Evolutionary conservation across 2,329 filamentous ascomycete genomes (phyloP), one percentile per base, ranked within the genome.

Genomic region (Fusarium kyushuense): DNA sequence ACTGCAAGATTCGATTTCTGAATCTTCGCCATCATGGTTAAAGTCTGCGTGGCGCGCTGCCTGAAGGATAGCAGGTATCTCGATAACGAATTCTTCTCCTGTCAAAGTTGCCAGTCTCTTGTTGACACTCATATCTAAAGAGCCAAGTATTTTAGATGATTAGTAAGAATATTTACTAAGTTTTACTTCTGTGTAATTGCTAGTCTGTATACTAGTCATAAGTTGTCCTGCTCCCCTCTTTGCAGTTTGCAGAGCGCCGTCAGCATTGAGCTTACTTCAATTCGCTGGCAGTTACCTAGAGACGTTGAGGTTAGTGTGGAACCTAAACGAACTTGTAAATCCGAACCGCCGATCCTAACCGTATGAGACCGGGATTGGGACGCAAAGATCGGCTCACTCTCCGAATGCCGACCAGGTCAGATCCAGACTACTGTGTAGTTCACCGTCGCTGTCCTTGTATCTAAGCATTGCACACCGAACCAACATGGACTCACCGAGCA

Each of bases 401-500:
- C n/a, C 17, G 29, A 45, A 30, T 16, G 27, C 42, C 42, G 42
- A 45, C 42, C 42, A 30, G 42, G 30, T 45, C n/a, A 29, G 42
- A 45, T 45, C 17, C n/a, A 45, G 27, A 45, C 42, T 32, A 30
- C 27, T 12, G 42, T 12, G 13, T 13, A 30, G 12, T 11, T 45
- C 42, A 45, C 42, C 42, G 25, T 45, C 27, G 27, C 42, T 45
- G 42, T 30, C 27, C 17, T 11, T 30, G 25, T 38, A 48, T 48
- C 48, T 54, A 54, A 41, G 11, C 55, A 56, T 25, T 32, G 29
- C 27, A 58, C 46, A 54, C 46, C 54, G 42, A 54, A 27, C 29
- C 41, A 21, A 54, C 8, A 69, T 69, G 60, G 23, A 55, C 23
- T 54, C 66, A 21, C 46, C 56, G 16, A 54, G 32, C 11, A 33